These are phyloP conservation scores for Macaranga tanarius DNA, from an alignment of 441 rosid species.

Conservation along the genomic window DNA sequence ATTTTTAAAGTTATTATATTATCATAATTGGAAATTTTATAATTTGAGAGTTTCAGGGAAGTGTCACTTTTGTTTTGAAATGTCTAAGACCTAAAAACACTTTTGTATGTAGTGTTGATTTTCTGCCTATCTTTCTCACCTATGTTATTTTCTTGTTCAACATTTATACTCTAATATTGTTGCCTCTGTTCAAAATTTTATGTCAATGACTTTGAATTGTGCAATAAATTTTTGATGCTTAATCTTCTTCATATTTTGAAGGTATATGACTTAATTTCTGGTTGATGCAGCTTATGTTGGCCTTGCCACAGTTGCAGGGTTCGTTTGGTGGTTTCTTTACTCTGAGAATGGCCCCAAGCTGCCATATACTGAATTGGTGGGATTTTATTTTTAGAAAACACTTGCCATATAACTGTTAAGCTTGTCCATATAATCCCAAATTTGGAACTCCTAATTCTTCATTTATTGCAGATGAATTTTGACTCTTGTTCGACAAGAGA, in stretches of 20 bases:
- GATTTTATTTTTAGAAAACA: constrained; percentile 20
- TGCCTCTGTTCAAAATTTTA: background rate
- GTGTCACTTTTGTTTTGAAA: constrained; percentile 8
- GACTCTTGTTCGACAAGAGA: constrained; percentile 87
- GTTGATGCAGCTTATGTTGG: constrained; percentile 89
- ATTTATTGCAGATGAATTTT: constrained; percentile 74
- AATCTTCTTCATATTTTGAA: background rate
- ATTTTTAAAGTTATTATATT: too few relatives aligned
- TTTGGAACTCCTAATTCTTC: constrained; percentile 4
- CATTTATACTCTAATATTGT: background rate
- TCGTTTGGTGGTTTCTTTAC: constrained; percentile 96
- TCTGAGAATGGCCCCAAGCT: constrained; percentile 85
- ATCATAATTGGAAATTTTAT: background rate
- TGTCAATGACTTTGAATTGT: background rate
- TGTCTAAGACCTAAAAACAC: background rate
- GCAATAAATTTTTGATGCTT: background rate
- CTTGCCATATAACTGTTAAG: background rate
- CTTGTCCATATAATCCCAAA: constrained; percentile 2
- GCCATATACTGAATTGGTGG: constrained; percentile 85
- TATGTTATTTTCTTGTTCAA: background rate
- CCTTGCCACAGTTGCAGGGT: constrained; percentile 97
- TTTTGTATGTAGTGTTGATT: background rate
- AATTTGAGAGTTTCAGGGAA: background rate
- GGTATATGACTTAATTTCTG: constrained; percentile 19
- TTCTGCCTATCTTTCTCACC: background rate